Evolutionary conservation across 2,329 filamentous ascomycete genomes (phyloP), one percentile per base, ranked within the genome.

Genomic region (Sporothrix humicola): DNA sequence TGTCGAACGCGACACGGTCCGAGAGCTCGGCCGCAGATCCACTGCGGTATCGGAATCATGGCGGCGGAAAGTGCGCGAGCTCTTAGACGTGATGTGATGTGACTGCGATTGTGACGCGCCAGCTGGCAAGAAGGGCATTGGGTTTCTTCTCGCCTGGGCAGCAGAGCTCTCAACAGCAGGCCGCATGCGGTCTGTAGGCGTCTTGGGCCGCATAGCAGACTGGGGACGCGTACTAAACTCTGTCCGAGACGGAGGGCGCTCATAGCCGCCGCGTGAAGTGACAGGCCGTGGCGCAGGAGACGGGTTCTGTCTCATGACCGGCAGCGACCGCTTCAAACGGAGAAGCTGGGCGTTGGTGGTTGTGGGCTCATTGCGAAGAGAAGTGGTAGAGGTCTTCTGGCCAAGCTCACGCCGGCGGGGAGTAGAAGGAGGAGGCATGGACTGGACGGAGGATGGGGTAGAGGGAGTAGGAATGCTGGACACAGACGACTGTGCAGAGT

Each of bases 51-150:
- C 94, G 9, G 94, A 97, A 78, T 97, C 93, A 78, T 94, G 91
- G 61, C 95, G 92, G 63, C 94, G 90, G 79, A 95, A 91, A 52
- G 89, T 85, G 48, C 93, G 90, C 42, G 90, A 86, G 65, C 83
- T 86, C 82, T 94, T 97, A 58, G 92, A 86, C 68, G 88, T 88
- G 76, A 92, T 86, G 83, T 97, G 92, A 76, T 97, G 92, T 31
- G 89, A 87, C 76, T 89, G 92, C 26, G 89, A 87, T 75, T 89
- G 88, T n/a, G 80, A 91, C 44, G 87, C 87, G 46, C 94, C 93
- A 58, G 93, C 91, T 44, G 94, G 93, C 63, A 97, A 82, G 79
- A 97, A 97, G 8, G 95, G 93, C 15, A 89, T 83, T 59, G 89
- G 89, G 70, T 88, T 84, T 81, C 90, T 91, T 75, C 89, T 86